Conservation (phyloP, 768 basidiomycete species). For the Leucosporidium yakuticum region DNA sequence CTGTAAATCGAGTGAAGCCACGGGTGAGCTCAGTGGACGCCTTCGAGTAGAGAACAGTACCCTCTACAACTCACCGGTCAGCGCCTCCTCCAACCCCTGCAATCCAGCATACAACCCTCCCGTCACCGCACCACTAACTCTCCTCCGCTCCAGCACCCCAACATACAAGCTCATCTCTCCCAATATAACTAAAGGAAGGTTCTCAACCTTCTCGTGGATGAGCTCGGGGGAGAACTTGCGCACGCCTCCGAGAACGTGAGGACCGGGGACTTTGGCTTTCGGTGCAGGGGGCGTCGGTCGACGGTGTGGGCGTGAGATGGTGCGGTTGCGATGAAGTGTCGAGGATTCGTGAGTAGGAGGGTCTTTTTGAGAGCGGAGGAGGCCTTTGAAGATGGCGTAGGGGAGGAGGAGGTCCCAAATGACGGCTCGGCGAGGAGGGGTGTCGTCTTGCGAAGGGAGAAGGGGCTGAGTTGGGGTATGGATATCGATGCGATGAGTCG, state of each 20-base stretch:
- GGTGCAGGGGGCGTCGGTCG: background rate
- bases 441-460: background rate
- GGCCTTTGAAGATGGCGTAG: background rate
- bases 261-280: background rate
- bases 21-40: background rate
- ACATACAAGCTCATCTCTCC: background rate
- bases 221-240: background rate
- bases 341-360: background rate
- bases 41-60: background rate
- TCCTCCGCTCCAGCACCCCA: background rate
- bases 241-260: background rate
- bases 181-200: background rate
- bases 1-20: background rate
- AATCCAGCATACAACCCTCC: background rate
- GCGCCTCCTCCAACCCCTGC: background rate
- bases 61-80: background rate
- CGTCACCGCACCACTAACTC: background rate
- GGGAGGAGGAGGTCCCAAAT: background rate
- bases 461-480: background rate
- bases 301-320: background rate
- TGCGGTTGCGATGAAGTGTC: background rate
- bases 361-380: background rate
- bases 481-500: too few relatives aligned
- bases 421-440: background rate
- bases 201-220: background rate